Percentiles rank a stretch among this genome's conserved stretches.
phyloP scores from a whole-genome alignment of 495 filamentous ascomycete genomes.

The Xylaria cubensis region DNA sequence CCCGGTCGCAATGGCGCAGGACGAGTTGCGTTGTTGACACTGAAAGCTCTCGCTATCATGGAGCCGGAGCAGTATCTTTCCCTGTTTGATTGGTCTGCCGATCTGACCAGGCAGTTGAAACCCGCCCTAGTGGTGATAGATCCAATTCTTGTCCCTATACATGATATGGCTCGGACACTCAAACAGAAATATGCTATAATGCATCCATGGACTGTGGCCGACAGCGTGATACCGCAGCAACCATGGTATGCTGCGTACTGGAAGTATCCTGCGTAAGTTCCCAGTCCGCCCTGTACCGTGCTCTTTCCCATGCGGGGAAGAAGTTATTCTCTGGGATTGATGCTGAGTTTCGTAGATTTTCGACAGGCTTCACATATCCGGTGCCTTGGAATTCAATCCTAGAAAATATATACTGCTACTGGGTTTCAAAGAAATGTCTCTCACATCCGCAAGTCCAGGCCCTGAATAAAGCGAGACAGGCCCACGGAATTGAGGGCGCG shows the following conservation, averaged over 20 bases:
- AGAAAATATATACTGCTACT: background rate
- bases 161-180: background rate
- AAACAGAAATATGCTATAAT: constrained; percentile 10
- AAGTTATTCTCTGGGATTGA: too few species aligned
- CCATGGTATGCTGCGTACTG: constrained; percentile 3
- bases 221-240: constrained; percentile 3
- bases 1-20: too few species aligned
- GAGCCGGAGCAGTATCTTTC: too few species aligned
- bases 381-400: background rate
- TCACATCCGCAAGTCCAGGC: background rate
- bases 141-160: background rate
- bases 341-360: background rate
- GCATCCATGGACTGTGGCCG: background rate
- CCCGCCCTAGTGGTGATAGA: constrained; percentile 1
- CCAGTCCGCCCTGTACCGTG: too few species aligned
- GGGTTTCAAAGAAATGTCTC: background rate
- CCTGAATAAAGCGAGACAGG: background rate
- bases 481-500: background rate
- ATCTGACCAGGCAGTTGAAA: background rate
- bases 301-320: too few species aligned
- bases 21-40: too few species aligned
- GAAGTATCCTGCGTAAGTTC: constrained; percentile 10
- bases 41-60: too few species aligned
- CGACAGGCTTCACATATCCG: background rate
- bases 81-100: constrained; percentile 2